Evolutionary conservation across 1,284 basidiomycete species (phyloP).

Genomic region (Marasmius tenuissimus): DNA sequence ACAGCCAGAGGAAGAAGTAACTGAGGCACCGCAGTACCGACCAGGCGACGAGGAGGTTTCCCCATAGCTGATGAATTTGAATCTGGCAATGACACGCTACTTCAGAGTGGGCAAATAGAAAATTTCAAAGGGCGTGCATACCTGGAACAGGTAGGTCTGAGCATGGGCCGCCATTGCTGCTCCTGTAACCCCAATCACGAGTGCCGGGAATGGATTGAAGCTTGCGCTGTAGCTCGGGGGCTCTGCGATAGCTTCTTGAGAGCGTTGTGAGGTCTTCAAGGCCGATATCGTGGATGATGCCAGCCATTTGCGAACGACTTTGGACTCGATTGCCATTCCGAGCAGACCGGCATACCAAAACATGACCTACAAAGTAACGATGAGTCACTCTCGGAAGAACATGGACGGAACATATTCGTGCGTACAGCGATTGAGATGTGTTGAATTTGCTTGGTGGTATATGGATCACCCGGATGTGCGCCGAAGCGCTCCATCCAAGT

Average conservation of each 20-base stretch:
- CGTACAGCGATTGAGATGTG: conserved; percentile 90
- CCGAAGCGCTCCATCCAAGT: conserved; percentile 98
- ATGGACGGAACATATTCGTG: background rate
- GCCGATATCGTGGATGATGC: conserved; percentile 55
- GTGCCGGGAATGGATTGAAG: conserved; percentile 94
- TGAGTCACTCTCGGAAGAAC: conserved; percentile 1
- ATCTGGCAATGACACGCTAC: conserved; percentile 46
- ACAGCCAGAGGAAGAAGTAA: conserved; percentile 93
- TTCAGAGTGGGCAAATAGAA: background rate
- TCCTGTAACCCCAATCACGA: conserved; percentile 92
- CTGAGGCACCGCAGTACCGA: conserved; percentile 79
- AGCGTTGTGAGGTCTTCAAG: conserved; percentile 31
- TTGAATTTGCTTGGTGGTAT: conserved; percentile 91
- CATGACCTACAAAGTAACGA: conserved; percentile 57
- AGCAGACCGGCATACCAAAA: conserved; percentile 94
- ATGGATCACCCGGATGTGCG: conserved; percentile 78
- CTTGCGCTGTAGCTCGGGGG: conserved; percentile 76
- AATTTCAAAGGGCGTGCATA: conserved; percentile 21
- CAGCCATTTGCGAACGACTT: conserved; percentile 68
- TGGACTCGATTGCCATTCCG: conserved; percentile 90
- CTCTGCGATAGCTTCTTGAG: conserved; percentile 49
- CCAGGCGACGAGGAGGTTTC: conserved; percentile 84
- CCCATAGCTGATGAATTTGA: conserved; percentile 91
- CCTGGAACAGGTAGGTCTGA: conserved; percentile 88
- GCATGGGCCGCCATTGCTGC: conserved; percentile 95